Conservation (phyloP, 768 basidiomycete genomes). For the Hydnum rufescens region DNA sequence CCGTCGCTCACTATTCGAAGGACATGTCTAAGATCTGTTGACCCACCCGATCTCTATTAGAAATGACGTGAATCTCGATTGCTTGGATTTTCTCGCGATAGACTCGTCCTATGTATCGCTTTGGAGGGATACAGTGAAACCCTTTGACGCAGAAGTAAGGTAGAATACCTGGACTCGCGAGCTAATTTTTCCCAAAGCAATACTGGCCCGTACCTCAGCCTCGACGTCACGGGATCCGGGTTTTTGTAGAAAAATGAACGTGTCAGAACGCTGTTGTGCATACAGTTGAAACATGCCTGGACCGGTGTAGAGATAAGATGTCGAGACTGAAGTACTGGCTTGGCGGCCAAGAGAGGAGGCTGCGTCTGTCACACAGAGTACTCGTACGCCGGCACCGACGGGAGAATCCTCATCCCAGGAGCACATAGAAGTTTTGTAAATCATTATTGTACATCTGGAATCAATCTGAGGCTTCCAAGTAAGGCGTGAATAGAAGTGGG, state of each 20-base stretch:
- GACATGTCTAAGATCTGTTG: slow-evolving; percentile 50
- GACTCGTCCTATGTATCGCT: slow-evolving; percentile 41
- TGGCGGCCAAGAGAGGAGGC: neutral
- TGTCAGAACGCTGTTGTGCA: slow-evolving; percentile 30
- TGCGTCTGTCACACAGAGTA: neutral
- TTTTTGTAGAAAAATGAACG: slow-evolving; percentile 39
- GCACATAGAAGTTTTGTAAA: slow-evolving; percentile 41
- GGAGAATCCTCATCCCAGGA: slow-evolving; percentile 36
- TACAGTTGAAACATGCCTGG: slow-evolving; percentile 32
- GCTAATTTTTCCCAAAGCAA: slow-evolving; percentile 44
- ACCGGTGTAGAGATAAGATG: neutral
- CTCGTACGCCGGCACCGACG: neutral
- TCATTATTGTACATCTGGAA: slow-evolving; percentile 37
- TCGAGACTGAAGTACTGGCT: neutral
- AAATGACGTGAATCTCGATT: slow-evolving; percentile 49
- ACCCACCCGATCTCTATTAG: slow-evolving; percentile 43
- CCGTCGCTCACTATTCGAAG: slow-evolving; percentile 37
- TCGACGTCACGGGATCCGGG: slow-evolving; percentile 24
- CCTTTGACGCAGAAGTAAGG: too few relatives aligned
- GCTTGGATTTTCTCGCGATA: slow-evolving; percentile 29
- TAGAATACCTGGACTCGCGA: too few relatives aligned
- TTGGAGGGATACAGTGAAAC: too few relatives aligned
- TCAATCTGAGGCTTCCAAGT: too few relatives aligned
- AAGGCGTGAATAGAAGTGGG: neutral
- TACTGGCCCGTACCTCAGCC: slow-evolving; percentile 36